Evolutionary conservation across 352 stramenopile genomes (phyloP).

Genomic region (Pythium monospermum): DNA sequence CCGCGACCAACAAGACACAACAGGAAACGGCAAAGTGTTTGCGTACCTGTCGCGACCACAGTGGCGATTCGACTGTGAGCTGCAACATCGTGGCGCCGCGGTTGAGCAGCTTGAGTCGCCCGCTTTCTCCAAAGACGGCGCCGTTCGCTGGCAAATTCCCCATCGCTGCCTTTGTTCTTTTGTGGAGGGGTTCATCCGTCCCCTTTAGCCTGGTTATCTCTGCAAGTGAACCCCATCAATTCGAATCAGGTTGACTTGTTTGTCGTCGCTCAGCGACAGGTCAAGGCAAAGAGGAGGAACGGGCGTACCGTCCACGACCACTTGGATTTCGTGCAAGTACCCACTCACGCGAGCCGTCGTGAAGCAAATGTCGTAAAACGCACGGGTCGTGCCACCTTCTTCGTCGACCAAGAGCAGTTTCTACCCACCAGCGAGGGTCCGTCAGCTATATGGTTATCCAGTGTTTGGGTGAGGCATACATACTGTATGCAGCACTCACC

Average conservation of each 20-base stretch:
- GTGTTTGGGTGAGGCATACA: background rate
- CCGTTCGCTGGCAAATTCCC: too few relatives aligned
- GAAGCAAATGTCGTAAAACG: slow-evolving; percentile 57
- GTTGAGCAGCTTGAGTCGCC: slow-evolving; percentile 15
- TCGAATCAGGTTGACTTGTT: too few relatives aligned
- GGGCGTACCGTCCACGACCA: slow-evolving; percentile 43
- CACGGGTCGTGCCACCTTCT: slow-evolving; percentile 30
- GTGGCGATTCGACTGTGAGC: slow-evolving; percentile 7
- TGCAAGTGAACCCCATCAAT: too few relatives aligned
- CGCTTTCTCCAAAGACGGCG: background rate
- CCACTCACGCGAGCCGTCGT: slow-evolving; percentile 49
- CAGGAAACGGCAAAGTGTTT: too few relatives aligned
- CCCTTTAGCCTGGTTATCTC: too few relatives aligned
- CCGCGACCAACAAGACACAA: too few relatives aligned
- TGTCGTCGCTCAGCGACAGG: too few relatives aligned
- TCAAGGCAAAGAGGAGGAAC: too few relatives aligned
- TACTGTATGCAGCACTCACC: slow-evolving; percentile 10
- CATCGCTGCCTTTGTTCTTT: too few relatives aligned
- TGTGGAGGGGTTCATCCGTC: too few relatives aligned
- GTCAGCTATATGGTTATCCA: background rate
- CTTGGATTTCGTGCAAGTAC: slow-evolving; percentile 49
- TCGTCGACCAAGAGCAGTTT: slow-evolving; percentile 39
- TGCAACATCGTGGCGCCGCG: slow-evolving; percentile 16
- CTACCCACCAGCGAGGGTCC: slow-evolving; percentile 13
- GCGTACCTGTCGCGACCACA: slow-evolving; percentile 20